Conservation (phyloP, 2,329 filamentous ascomycete species). For the Aspergillus japonicus region DNA sequence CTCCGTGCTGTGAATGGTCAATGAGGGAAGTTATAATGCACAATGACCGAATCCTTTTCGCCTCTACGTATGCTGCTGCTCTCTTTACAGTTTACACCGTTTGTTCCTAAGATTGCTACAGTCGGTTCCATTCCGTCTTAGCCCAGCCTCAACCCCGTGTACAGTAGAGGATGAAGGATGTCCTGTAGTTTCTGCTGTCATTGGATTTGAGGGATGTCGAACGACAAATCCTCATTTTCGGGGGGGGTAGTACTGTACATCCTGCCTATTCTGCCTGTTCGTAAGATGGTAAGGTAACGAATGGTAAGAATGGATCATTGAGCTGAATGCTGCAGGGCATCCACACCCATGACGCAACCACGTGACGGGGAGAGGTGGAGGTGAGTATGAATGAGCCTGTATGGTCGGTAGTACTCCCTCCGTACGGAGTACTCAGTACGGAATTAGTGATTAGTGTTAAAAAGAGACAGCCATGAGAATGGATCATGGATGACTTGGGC, state of each 20-base stretch:
- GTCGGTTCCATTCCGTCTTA: not conserved
- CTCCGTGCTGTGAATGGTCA: not conserved
- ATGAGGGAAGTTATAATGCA: not conserved
- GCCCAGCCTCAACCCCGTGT: not conserved
- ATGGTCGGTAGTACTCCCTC: no score
- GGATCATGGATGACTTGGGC: slow-evolving; percentile 20
- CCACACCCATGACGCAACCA: slow-evolving; percentile 37
- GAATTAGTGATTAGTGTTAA: no score
- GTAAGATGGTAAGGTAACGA: not conserved
- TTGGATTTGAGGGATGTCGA: not conserved
- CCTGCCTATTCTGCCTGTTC: not conserved
- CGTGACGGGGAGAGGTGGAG: slow-evolving; percentile 26
- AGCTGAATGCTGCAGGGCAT: slow-evolving; percentile 21
- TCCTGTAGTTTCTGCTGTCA: no score
- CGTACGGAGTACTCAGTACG: no score
- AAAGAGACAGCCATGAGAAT: no score
- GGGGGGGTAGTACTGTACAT: not conserved
- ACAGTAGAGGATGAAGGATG: not conserved
- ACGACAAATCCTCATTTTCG: not conserved
- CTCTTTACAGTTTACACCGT: not conserved
- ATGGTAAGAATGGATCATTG: not conserved
- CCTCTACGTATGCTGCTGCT: not conserved
- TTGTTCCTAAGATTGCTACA: not conserved
- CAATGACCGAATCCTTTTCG: slow-evolving; percentile 2
- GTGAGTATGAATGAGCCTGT: no score